phyloP scores from a whole-genome alignment of 768 basidiomycete genomes.

The Kwoniella newhampshirensis region DNA sequence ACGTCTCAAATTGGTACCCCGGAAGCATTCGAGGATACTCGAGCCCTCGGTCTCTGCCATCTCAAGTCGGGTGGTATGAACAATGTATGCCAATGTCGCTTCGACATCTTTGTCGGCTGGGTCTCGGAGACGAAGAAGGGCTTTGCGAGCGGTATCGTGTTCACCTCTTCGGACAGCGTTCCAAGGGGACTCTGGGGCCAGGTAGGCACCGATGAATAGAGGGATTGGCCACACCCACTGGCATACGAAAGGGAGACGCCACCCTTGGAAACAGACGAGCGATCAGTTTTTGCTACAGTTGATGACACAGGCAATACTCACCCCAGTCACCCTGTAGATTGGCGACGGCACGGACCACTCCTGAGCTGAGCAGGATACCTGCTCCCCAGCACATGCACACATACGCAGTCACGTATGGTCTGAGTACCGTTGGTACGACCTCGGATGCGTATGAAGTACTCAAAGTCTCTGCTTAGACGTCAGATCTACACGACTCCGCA shows the following conservation, averaged over 20 bases:
- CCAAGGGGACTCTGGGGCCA: slow-evolving; percentile 48
- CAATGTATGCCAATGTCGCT: slow-evolving; percentile 34
- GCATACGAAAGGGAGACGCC: slow-evolving; percentile 32
- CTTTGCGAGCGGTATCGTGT: slow-evolving; percentile 25
- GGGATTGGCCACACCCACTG: slow-evolving; percentile 44
- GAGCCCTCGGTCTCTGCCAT: slow-evolving; percentile 27
- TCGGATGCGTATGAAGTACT: slow-evolving; percentile 43
- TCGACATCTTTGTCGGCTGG: slow-evolving; percentile 39
- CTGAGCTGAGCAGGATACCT: slow-evolving; percentile 37
- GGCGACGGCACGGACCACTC: slow-evolving; percentile 26
- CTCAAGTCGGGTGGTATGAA: slow-evolving; percentile 37
- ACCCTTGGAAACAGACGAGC: slow-evolving; percentile 5
- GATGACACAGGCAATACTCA: slow-evolving; percentile 16
- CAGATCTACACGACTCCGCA: not conserved
- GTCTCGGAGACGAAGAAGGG: slow-evolving; percentile 28
- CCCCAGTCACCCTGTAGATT: slow-evolving; percentile 27
- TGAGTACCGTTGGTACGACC: slow-evolving; percentile 38
- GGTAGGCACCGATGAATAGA: slow-evolving; percentile 31
- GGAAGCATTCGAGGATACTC: slow-evolving; percentile 41
- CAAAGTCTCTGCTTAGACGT: slow-evolving; percentile 30
- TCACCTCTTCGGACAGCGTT: slow-evolving; percentile 36
- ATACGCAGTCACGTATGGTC: slow-evolving; percentile 41
- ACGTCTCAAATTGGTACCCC: slow-evolving; percentile 39
- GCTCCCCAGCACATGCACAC: slow-evolving; percentile 43
- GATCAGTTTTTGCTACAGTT: not conserved